A percentile compares a stretch with the other conserved stretches of the same genome.
Conservation (phyloP, 139 green algal species). For the Tetraselmis striata region DNA sequence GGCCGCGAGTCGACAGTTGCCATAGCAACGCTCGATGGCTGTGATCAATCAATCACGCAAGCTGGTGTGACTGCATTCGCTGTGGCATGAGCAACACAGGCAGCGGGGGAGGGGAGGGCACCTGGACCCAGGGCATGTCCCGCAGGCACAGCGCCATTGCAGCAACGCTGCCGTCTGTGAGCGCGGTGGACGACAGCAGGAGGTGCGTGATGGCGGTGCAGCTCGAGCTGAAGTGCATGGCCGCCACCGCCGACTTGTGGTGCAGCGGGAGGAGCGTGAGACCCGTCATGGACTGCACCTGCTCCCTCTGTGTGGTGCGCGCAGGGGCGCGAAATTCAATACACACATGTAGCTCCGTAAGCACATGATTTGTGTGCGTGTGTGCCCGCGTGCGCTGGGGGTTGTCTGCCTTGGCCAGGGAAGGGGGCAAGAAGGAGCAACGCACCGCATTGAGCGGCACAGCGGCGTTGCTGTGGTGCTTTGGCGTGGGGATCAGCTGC, state of each 20-base stretch:
- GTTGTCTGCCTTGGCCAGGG: too few relatives aligned
- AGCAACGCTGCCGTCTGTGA: background rate
- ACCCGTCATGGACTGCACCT: background rate
- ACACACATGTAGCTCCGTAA: too few relatives aligned
- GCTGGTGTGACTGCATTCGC: too few relatives aligned
- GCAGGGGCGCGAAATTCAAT: too few relatives aligned
- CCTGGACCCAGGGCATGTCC: background rate
- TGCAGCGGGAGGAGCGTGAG: background rate
- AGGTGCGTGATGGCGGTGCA: background rate
- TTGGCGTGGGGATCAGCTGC: background rate
- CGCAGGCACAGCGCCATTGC: background rate
- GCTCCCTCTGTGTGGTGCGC: background rate
- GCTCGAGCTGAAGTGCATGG: background rate
- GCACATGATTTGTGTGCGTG: too few relatives aligned
- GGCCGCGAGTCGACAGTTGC: too few relatives aligned
- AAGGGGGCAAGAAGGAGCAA: background rate
- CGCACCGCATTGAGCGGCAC: background rate
- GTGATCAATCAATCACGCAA: too few relatives aligned
- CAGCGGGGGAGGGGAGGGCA: too few relatives aligned
- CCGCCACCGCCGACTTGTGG: background rate
- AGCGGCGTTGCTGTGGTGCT: background rate
- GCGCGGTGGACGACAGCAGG: background rate
- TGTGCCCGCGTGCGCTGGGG: too few relatives aligned
- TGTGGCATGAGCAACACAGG: too few relatives aligned
- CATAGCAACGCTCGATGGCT: too few relatives aligned